phyloP scores from a whole-genome alignment of 1,284 basidiomycete genomes.

The Apiotrichum domesticum region DNA sequence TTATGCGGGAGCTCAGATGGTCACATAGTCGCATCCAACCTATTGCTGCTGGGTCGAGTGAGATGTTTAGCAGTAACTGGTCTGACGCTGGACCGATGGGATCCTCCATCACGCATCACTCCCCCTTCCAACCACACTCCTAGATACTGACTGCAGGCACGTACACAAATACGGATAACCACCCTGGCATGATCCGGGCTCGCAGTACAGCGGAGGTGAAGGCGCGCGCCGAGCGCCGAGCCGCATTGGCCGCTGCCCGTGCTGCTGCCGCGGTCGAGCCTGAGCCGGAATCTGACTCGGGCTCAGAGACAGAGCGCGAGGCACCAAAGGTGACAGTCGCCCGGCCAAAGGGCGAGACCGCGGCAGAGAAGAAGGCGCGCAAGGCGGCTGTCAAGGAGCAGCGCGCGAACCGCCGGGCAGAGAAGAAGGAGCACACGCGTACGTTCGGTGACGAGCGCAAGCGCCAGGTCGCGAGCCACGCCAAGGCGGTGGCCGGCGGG shows the following conservation, averaged over 20 bases:
- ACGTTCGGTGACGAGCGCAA: slow-evolving; percentile 69
- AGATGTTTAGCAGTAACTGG: no score
- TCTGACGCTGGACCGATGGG: no score
- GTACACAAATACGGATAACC: slow-evolving; percentile 90
- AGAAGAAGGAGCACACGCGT: slow-evolving; percentile 75
- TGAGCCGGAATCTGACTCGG: slow-evolving; percentile 35
- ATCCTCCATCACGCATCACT: no score
- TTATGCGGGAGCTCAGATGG: neutral
- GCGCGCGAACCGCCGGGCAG: slow-evolving; percentile 62
- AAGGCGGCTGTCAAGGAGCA: slow-evolving; percentile 84
- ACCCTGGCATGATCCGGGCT: slow-evolving; percentile 74
- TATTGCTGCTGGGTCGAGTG: no score
- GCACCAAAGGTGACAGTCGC: slow-evolving; percentile 48
- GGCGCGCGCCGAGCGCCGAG: slow-evolving; percentile 21
- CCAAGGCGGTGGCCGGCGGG: slow-evolving; percentile 42
- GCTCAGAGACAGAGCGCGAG: slow-evolving; percentile 44
- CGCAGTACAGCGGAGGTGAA: slow-evolving; percentile 51
- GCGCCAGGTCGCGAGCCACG: slow-evolving; percentile 56
- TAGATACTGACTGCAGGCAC: slow-evolving; percentile 57
- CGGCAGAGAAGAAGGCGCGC: slow-evolving; percentile 78
- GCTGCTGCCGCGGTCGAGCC: slow-evolving; percentile 18
- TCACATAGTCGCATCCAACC: no score
- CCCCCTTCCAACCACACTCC: no score
- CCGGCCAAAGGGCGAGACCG: slow-evolving; percentile 71
- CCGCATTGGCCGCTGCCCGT: slow-evolving; percentile 13